A percentile compares a stretch with the other conserved stretches of the same genome.
Conservation (phyloP, 768 basidiomycete genomes). For the Tylopilus cervinicoccineus region DNA sequence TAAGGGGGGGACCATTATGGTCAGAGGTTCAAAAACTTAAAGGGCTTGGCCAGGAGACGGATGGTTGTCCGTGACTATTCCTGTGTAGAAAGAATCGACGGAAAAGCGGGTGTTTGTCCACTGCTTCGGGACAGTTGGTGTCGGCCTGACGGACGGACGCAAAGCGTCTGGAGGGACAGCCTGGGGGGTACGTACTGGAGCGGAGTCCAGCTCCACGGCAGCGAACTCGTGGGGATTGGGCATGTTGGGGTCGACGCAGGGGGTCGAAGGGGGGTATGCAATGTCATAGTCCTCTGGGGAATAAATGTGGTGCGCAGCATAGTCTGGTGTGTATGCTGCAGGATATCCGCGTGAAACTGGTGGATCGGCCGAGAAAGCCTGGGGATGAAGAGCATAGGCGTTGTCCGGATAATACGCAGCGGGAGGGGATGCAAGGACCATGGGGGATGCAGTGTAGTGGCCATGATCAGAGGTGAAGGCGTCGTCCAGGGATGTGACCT, state of each 20-base stretch:
- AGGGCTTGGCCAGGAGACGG: conserved; percentile 14
- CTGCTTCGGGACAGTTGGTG: conserved; percentile 3
- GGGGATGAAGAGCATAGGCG: conserved; percentile 11
- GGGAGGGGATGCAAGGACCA: conserved; percentile 15
- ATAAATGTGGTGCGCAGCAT: conserved; percentile 24
- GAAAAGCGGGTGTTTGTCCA: conserved; percentile 18
- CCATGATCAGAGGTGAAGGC: conserved; percentile 17
- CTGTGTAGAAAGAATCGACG: conserved; percentile 29
- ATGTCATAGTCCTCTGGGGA: conserved; percentile 19
- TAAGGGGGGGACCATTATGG: neutral
- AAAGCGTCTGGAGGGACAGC: conserved; percentile 7
- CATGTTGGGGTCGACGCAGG: conserved; percentile 4
- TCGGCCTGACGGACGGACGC: conserved; percentile 12
- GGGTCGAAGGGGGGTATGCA: conserved; percentile 24
- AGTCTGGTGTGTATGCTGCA: conserved; percentile 9
- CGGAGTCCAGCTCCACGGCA: conserved; percentile 8
- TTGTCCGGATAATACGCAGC: conserved; percentile 23
- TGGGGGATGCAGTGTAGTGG: conserved; percentile 20
- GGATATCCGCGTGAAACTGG: neutral
- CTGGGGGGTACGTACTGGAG: conserved; percentile 1
- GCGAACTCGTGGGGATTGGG: conserved; percentile 14
- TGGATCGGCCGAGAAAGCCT: conserved; percentile 2
- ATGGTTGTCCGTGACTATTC: conserved; percentile 12
- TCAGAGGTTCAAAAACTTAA: conserved; percentile 6
- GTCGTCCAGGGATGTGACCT: conserved; percentile 12